These are phyloP conservation scores for Austropuccinia psidii DNA, from an alignment of 1,284 basidiomycete genomes.

Conservation along the genomic window DNA sequence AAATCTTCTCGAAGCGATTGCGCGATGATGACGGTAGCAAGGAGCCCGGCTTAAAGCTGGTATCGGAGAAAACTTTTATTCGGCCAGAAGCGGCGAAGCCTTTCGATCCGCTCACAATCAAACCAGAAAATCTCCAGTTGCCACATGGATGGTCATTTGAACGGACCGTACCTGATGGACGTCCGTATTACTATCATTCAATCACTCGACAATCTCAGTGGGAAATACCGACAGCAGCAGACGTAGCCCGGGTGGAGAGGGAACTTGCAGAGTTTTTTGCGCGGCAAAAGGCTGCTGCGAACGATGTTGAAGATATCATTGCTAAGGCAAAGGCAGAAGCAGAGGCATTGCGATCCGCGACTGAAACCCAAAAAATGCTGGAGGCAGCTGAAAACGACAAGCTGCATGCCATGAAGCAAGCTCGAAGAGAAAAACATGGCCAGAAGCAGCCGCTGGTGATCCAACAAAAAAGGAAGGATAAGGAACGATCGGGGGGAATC, in stretches of 20 bases:
- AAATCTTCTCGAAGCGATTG: conserved; percentile 25
- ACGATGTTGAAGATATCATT: conserved; percentile 41
- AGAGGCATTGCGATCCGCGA: conserved; percentile 47
- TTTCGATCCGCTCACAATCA: conserved; percentile 20
- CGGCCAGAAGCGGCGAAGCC: conserved; percentile 39
- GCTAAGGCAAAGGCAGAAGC: conserved; percentile 52
- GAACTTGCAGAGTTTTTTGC: neutral
- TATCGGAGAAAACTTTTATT: conserved; percentile 36
- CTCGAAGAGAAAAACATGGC: conserved; percentile 38
- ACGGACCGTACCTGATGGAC: conserved; percentile 7
- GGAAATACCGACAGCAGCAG: conserved; percentile 28
- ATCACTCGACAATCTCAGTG: conserved; percentile 35
- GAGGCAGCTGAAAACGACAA: conserved; percentile 44
- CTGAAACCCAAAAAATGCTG: conserved; percentile 41
- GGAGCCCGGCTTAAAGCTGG: conserved; percentile 38
- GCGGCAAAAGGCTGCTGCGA: conserved; percentile 26
- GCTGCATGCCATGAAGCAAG: neutral
- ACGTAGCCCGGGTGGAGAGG: neutral
- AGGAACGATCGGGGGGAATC: conserved; percentile 41
- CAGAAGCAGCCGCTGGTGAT: conserved; percentile 38
- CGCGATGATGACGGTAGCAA: neutral
- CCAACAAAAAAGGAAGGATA: conserved; percentile 38
- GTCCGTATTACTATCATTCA: conserved; percentile 37
- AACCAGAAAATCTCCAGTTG: conserved; percentile 20
- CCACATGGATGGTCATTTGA: conserved; percentile 37